These are phyloP conservation scores for Prorocentrum cordatum DNA, from an alignment of 169 alveolate genomes.

Conservation along the genomic window DNA sequence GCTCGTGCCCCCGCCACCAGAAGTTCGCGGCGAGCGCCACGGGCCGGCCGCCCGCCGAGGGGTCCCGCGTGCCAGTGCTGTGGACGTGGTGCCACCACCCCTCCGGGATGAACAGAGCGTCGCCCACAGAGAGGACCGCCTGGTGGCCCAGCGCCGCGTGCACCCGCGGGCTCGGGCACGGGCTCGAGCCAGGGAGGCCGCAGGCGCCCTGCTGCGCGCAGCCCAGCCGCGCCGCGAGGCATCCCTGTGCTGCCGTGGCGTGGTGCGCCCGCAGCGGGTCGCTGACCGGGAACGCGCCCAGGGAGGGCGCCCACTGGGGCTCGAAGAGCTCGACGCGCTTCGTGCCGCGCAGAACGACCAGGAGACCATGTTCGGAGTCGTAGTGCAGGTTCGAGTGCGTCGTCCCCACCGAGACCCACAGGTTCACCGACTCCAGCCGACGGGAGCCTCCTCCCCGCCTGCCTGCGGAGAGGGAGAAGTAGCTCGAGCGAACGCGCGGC, in stretches of 20 bases:
- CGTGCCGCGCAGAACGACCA: conserved; percentile 13
- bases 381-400: conserved; percentile 62
- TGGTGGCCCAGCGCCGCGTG: too few relatives aligned
- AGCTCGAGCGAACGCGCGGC: too few relatives aligned
- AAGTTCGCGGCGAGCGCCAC: conserved; percentile 43
- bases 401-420: conserved; percentile 13
- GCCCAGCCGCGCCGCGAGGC: conserved; percentile 1
- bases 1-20: conserved; percentile 32
- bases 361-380: conserved; percentile 53
- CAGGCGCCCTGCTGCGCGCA: background rate
- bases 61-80: background rate
- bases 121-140: too few relatives aligned
- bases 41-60: background rate
- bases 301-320: background rate
- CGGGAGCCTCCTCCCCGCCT: too few relatives aligned
- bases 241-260: conserved; percentile 3
- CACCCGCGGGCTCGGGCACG: too few relatives aligned
- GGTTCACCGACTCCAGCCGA: conserved; percentile 30
- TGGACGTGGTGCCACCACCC: conserved; percentile 69
- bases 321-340: conserved; percentile 39
- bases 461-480: too few relatives aligned
- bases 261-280: conserved; percentile 53
- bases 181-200: too few relatives aligned
- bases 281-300: conserved; percentile 18
- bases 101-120: conserved; percentile 46